A percentile compares a stretch with the other conserved stretches of the same genome.
phyloP scores from a whole-genome alignment of 768 basidiomycete genomes.

The Gyrodon lividus region DNA sequence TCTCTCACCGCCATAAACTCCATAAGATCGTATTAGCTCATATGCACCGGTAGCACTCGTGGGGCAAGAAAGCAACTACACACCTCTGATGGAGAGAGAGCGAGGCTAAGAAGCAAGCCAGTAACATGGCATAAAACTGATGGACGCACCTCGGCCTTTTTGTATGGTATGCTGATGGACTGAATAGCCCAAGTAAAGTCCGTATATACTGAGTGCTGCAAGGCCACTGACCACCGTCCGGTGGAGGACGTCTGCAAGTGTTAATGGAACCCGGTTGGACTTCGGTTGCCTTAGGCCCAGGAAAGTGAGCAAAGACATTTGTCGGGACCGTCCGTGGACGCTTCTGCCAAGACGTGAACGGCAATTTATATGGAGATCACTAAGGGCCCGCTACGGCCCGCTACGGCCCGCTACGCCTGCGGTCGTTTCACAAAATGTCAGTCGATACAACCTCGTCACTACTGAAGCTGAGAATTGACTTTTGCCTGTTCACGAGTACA shows the following conservation, averaged over 20 bases:
- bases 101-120: not conserved
- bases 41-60: not conserved
- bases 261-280: constrained; percentile 22
- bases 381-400: no score
- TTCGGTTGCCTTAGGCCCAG: constrained; percentile 25
- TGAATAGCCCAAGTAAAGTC: constrained; percentile 32
- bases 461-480: no score
- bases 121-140: not conserved
- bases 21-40: not conserved
- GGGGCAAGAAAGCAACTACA: not conserved
- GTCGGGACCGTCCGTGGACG: not conserved
- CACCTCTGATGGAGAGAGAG: constrained; percentile 18
- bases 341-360: not conserved
- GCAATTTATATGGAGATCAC: no score
- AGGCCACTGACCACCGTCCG: constrained; percentile 32
- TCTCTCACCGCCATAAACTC: constrained; percentile 25
- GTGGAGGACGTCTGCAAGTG: constrained; percentile 30
- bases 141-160: constrained; percentile 30
- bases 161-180: constrained; percentile 31
- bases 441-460: no score
- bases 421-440: no score
- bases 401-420: no score
- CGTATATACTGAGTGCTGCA: constrained; percentile 27
- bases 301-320: constrained; percentile 29
- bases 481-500: not conserved